Percentiles rank a stretch among this genome's conserved stretches.
Evolutionary conservation across 768 basidiomycete genomes (phyloP).

Genomic region (Austroboletus festivus): DNA sequence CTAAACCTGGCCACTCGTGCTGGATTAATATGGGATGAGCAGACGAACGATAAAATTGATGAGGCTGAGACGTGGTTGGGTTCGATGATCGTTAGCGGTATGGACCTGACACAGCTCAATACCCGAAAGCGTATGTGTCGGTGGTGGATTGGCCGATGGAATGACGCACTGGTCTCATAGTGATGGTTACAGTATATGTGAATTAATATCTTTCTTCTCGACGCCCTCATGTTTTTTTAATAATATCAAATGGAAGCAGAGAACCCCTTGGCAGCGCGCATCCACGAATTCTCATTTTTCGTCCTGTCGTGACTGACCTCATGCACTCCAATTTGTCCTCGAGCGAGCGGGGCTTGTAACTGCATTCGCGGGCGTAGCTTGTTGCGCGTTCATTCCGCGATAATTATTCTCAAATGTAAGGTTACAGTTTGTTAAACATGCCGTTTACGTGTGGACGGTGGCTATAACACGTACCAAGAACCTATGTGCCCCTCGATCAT

Average conservation of each 20-base stretch:
- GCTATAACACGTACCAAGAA: not conserved
- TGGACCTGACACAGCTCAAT: slow-evolving; percentile 46
- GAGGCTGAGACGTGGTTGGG: slow-evolving; percentile 44
- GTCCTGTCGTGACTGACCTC: too few species aligned
- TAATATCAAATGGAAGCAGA: not conserved
- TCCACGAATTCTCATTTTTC: too few species aligned
- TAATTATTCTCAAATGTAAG: slow-evolving; percentile 1
- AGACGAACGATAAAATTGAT: slow-evolving; percentile 12
- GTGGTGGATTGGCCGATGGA: slow-evolving; percentile 62
- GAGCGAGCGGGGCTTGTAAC: too few species aligned
- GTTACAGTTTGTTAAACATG: slow-evolving; percentile 2
- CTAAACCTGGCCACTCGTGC: slow-evolving; percentile 35
- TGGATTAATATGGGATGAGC: slow-evolving; percentile 51
- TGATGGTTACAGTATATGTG: too few species aligned
- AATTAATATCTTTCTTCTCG: too few species aligned
- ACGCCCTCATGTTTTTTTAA: not conserved
- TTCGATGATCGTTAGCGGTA: slow-evolving; percentile 40
- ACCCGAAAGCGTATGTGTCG: slow-evolving; percentile 57
- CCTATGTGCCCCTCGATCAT: not conserved
- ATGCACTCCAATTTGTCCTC: not conserved
- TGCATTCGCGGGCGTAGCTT: not conserved
- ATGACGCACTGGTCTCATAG: too few species aligned
- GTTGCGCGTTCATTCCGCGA: not conserved
- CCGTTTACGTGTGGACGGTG: slow-evolving; percentile 16
- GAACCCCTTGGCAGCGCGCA: too few species aligned